Evolutionary conservation across 768 basidiomycete genomes (phyloP).

Genomic region (Boletus rubropictus): DNA sequence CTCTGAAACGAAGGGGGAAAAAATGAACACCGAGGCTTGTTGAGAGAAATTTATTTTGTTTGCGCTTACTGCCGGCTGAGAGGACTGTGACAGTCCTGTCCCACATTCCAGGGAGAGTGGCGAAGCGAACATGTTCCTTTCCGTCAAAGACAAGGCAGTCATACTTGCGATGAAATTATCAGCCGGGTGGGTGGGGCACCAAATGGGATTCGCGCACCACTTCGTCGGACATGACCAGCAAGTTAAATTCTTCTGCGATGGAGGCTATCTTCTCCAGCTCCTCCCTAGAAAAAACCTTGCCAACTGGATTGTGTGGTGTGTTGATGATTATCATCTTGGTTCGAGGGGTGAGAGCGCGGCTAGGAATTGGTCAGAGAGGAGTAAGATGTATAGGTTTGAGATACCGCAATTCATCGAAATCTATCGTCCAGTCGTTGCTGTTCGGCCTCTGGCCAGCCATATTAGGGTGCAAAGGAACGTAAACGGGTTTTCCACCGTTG

Average conservation of each 20-base stretch:
- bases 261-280: slow-evolving; percentile 85
- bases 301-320: slow-evolving; percentile 97
- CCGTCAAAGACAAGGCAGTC: slow-evolving; percentile 88
- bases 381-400: slow-evolving; percentile 8
- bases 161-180: slow-evolving; percentile 49
- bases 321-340: slow-evolving; percentile 95
- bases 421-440: slow-evolving; percentile 80
- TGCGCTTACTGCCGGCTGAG: slow-evolving; percentile 81
- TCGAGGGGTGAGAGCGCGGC: slow-evolving; percentile 77
- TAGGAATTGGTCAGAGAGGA: slow-evolving; percentile 23
- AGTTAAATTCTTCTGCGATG: slow-evolving; percentile 86
- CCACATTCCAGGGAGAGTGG: slow-evolving; percentile 97
- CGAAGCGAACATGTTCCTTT: slow-evolving; percentile 87
- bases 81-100: slow-evolving; percentile 94
- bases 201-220: slow-evolving; percentile 56
- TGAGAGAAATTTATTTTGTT: background rate
- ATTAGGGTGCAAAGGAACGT: slow-evolving; percentile 94
- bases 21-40: background rate
- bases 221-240: slow-evolving; percentile 93
- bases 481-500: slow-evolving; percentile 90
- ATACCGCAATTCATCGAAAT: slow-evolving; percentile 83
- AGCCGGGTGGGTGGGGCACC: background rate
- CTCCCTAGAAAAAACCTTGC: slow-evolving; percentile 83
- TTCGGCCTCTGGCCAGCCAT: slow-evolving; percentile 42
- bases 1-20: slow-evolving; percentile 49